These are phyloP conservation scores for Macrophomina pseudophaseolina DNA, from an alignment of 2,329 filamentous ascomycete genomes.

Conservation along the genomic window DNA sequence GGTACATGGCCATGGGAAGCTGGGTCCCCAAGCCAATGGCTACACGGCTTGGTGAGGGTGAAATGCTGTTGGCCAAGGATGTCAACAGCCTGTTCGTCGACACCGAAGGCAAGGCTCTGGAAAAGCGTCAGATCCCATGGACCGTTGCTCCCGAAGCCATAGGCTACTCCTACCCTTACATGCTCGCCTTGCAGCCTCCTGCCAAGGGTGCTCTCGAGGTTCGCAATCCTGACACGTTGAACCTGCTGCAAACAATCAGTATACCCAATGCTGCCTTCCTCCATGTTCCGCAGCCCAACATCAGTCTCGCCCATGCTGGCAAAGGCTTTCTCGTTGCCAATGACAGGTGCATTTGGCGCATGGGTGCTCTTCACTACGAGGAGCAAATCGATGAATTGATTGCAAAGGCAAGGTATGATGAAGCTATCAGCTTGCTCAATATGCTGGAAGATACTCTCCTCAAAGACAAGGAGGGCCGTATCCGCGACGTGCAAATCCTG, in stretches of 20 bases:
- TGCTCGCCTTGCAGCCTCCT: constrained; percentile 82
- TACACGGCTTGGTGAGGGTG: constrained; percentile 77
- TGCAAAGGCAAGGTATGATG: constrained; percentile 75
- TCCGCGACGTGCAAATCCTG: constrained; percentile 86
- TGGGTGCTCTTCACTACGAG: constrained; percentile 92
- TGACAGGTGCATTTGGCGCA: constrained; percentile 91
- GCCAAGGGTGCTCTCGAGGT: constrained; percentile 87
- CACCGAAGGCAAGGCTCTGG: constrained; percentile 77
- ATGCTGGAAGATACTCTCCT: constrained; percentile 94
- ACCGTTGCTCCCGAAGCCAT: constrained; percentile 83
- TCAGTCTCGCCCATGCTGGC: constrained; percentile 91
- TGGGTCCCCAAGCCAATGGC: constrained; percentile 91
- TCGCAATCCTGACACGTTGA: constrained; percentile 88
- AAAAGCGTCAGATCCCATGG: constrained; percentile 93
- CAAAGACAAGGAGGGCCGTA: constrained; percentile 76
- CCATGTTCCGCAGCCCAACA: constrained; percentile 89
- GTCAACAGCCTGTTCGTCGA: constrained; percentile 95
- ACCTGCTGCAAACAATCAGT: constrained; percentile 82
- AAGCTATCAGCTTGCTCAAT: constrained; percentile 84
- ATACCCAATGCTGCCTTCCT: constrained; percentile 82
- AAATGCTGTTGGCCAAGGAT: constrained; percentile 95
- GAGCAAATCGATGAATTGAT: constrained; percentile 85
- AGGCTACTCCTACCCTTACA: constrained; percentile 96
- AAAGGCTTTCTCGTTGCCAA: constrained; percentile 95
- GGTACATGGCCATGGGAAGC: constrained; percentile 92